Conservation (phyloP, 2,329 filamentous ascomycete species). For the Tolypocladium guangdongense region DNA sequence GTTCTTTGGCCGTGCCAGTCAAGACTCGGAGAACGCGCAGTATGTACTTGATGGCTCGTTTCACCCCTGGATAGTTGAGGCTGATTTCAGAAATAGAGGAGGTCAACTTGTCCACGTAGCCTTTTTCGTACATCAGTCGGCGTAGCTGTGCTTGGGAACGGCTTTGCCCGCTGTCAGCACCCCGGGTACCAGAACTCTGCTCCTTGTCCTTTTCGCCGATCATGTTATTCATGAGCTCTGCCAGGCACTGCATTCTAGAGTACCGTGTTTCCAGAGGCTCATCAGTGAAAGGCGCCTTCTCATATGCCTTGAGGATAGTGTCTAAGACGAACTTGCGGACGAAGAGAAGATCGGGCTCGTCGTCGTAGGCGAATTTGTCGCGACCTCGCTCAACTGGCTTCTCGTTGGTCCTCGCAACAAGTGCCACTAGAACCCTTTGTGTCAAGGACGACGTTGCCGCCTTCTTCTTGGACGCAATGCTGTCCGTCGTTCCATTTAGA, state of each 20-base stretch:
- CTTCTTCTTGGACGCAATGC: constrained; percentile 72
- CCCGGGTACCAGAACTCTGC: constrained; percentile 30
- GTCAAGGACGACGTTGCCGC: constrained; percentile 76
- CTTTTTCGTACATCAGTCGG: constrained; percentile 97
- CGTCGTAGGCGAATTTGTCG: constrained; percentile 55
- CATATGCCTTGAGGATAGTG: constrained; percentile 84
- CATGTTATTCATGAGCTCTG: constrained; percentile 89
- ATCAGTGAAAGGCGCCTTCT: constrained; percentile 67
- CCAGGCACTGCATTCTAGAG: constrained; percentile 73
- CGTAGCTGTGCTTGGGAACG: constrained; percentile 74
- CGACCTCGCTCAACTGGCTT: constrained; percentile 46
- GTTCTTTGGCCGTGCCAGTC: constrained; percentile 73
- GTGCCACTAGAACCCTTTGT: constrained; percentile 72
- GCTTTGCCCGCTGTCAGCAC: constrained; percentile 26
- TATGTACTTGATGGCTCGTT: constrained; percentile 93
- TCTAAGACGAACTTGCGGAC: constrained; percentile 93
- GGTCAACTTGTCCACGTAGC: constrained; percentile 80
- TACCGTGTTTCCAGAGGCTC: constrained; percentile 82
- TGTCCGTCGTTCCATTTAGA: constrained; percentile 59
- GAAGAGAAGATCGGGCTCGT: constrained; percentile 76
- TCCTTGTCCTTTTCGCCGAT: constrained; percentile 68
- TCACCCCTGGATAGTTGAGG: constrained; percentile 85
- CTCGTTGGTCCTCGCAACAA: constrained; percentile 83
- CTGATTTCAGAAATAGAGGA: constrained; percentile 91
- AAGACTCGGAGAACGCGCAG: constrained; percentile 79